Evolutionary conservation across 352 stramenopile genomes (phyloP).

Genomic region (Phytophthora capsici): DNA sequence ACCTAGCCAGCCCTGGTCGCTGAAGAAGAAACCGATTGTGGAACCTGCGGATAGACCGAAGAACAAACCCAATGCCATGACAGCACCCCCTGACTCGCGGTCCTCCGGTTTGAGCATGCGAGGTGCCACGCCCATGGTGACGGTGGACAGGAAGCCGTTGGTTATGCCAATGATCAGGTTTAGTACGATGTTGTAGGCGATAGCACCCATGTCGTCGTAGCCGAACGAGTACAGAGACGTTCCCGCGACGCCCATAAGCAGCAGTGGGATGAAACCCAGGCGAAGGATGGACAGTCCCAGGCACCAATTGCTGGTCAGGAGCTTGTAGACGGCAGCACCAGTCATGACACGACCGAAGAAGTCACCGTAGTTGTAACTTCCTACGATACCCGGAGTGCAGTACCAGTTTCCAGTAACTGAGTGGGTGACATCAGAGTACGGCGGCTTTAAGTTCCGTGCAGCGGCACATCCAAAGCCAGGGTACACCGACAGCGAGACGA

Average conservation of each 20-base stretch:
- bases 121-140: conserved; percentile 64
- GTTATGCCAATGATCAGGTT: conserved; percentile 57
- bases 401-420: conserved; percentile 47
- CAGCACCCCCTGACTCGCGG: conserved; percentile 51
- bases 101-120: conserved; percentile 58
- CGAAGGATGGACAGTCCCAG: conserved; percentile 12
- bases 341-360: conserved; percentile 59
- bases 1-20: conserved; percentile 50
- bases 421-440: conserved; percentile 31
- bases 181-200: conserved; percentile 50
- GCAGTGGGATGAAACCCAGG: conserved; percentile 50
- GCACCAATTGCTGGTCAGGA: conserved; percentile 56
- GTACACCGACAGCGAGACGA: conserved; percentile 60
- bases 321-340: conserved; percentile 49
- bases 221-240: conserved; percentile 64
- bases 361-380: conserved; percentile 67
- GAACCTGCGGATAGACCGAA: conserved; percentile 50
- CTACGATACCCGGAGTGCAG: conserved; percentile 59
- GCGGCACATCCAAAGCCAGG: conserved; percentile 58
- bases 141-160: conserved; percentile 57
- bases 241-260: conserved; percentile 58
- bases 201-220: conserved; percentile 30
- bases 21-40: conserved; percentile 57
- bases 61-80: conserved; percentile 64
- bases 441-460: conserved; percentile 31